phyloP scores from a whole-genome alignment of 2,329 filamentous ascomycete genomes.

The Curvularia sp. region DNA sequence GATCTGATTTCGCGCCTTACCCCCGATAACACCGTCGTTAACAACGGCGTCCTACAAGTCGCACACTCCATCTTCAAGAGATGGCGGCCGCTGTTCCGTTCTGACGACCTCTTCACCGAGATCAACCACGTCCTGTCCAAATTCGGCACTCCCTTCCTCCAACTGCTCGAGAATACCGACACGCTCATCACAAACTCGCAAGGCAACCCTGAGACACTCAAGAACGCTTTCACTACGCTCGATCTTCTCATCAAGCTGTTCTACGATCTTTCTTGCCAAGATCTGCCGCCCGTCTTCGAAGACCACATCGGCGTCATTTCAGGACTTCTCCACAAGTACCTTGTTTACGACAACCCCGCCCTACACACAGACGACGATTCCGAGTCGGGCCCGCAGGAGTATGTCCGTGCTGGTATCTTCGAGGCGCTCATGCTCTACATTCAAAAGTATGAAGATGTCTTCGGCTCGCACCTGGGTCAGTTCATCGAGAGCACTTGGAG shows the following conservation, averaged over 20 bases:
- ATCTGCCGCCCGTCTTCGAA: constrained; percentile 93
- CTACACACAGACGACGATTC: constrained; percentile 87
- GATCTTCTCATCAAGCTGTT: constrained; percentile 90
- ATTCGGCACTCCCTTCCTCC: constrained; percentile 84
- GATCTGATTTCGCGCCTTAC: constrained; percentile 90
- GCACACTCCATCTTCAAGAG: constrained; percentile 97
- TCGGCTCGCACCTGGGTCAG: constrained; percentile 76
- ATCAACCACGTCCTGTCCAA: constrained; percentile 92
- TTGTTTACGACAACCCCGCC: constrained; percentile 84
- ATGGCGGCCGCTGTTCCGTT: constrained; percentile 93
- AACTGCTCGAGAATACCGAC: constrained; percentile 77
- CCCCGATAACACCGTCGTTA: constrained; percentile 79
- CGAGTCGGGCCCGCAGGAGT: constrained; percentile 83
- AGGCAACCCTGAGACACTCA: constrained; percentile 75
- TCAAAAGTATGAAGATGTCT: constrained; percentile 94
- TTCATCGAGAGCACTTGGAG: constrained; percentile 94
- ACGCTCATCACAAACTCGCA: constrained; percentile 74
- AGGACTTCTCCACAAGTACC: constrained; percentile 85
- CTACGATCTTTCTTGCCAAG: constrained; percentile 96
- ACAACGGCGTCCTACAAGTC: constrained; percentile 93
- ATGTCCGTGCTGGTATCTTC: constrained; percentile 91
- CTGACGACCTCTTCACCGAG: constrained; percentile 90
- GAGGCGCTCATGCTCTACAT: constrained; percentile 88
- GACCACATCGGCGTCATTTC: constrained; percentile 81
- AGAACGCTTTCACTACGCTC: constrained; percentile 81